Evolutionary conservation across 345 rosid species (phyloP).

Genomic region (Mallotus nudiflorus): DNA sequence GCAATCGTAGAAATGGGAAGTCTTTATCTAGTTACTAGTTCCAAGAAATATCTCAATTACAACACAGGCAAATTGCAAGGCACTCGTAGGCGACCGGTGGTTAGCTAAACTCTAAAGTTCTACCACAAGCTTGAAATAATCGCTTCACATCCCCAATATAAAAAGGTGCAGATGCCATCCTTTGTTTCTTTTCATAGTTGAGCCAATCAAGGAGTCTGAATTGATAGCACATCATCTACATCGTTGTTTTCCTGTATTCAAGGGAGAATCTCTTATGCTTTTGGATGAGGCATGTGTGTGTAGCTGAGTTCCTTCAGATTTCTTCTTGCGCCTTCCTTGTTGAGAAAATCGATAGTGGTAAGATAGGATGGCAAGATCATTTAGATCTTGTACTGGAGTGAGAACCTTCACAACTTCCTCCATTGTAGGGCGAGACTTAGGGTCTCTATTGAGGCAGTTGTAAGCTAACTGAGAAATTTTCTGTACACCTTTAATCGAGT

Average conservation of each 20-base stretch:
- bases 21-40: constrained; percentile 42
- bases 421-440: constrained; percentile 33
- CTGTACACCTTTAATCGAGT: constrained; percentile 34
- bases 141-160: constrained; percentile 27
- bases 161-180: constrained; percentile 25
- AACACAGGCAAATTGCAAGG: constrained; percentile 29
- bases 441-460: constrained; percentile 33
- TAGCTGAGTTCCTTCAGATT: constrained; percentile 46
- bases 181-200: constrained; percentile 24
- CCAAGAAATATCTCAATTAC: constrained; percentile 41
- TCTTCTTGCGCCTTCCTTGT: constrained; percentile 69
- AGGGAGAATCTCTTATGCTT: constrained; percentile 53
- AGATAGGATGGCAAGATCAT: constrained; percentile 33
- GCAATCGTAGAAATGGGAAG: constrained; percentile 31
- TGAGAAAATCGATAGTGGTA: constrained; percentile 42
- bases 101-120: constrained; percentile 35
- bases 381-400: constrained; percentile 32
- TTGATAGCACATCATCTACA: constrained; percentile 35
- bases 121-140: constrained; percentile 32
- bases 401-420: constrained; percentile 36
- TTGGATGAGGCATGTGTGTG: constrained; percentile 35
- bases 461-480: constrained; percentile 33
- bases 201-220: constrained; percentile 31
- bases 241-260: constrained; percentile 56
- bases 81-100: constrained; percentile 23